Conservation (phyloP, 2,329 filamentous ascomycete genomes). For the Diaporthe humulicola region DNA sequence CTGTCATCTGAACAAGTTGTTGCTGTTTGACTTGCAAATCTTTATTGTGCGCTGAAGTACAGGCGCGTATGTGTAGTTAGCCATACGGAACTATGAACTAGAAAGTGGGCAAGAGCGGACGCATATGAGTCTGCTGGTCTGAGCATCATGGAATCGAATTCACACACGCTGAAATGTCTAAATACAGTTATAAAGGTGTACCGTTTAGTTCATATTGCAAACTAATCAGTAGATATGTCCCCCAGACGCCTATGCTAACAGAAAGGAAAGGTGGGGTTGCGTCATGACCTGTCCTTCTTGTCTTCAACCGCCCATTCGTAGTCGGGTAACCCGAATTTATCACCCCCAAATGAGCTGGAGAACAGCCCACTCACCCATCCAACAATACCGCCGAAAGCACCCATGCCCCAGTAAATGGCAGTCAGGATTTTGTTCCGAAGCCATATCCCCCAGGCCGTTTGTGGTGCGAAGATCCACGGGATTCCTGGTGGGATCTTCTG, state of each 20-base stretch:
- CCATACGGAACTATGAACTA: not conserved
- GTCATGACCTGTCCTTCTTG: not conserved
- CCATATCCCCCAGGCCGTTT: constrained; percentile 60
- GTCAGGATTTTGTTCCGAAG: constrained; percentile 57
- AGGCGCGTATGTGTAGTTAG: not conserved
- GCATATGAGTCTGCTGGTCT: not conserved
- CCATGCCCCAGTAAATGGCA: constrained; percentile 53
- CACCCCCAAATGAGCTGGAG: constrained; percentile 47
- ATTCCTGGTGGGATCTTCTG: constrained; percentile 51
- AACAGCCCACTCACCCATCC: constrained; percentile 49
- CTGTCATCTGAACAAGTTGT: not conserved
- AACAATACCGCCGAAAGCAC: constrained; percentile 42
- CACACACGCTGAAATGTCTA: no score
- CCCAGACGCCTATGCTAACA: not conserved
- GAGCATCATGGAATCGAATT: not conserved
- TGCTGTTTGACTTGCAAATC: not conserved
- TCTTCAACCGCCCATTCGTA: constrained; percentile 48
- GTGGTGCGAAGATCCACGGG: constrained; percentile 55
- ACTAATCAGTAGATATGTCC: not conserved
- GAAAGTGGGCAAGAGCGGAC: not conserved
- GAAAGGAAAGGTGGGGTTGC: no score
- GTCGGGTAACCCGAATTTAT: constrained; percentile 53
- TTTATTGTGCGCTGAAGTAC: not conserved
- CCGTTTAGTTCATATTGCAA: not conserved
- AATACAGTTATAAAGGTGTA: not conserved